Evolutionary conservation across 202 grass and related monocot genomes (phyloP).

Genomic region (Carex arenaria): DNA sequence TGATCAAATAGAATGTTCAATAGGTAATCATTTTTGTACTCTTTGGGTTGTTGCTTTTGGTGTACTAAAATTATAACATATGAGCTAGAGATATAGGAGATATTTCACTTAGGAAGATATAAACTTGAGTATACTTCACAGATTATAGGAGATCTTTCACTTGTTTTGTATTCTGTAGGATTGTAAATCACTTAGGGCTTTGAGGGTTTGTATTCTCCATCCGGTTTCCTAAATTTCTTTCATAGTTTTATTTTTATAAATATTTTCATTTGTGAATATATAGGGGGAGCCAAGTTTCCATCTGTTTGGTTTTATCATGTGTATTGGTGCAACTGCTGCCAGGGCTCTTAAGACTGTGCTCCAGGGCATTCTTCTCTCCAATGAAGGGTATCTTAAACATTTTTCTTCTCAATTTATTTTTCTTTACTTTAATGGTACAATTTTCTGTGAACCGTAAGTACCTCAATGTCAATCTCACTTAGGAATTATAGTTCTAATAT

Average conservation of each 20-base stretch:
- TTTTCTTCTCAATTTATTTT: not conserved
- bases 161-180: not conserved
- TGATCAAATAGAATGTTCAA: not conserved
- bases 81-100: not conserved
- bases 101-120: not conserved
- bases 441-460: not conserved
- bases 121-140: not conserved
- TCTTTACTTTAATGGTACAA: not conserved
- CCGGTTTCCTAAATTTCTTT: not conserved
- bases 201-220: not conserved
- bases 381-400: slow-evolving; percentile 60
- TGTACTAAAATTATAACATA: not conserved
- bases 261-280: slow-evolving; percentile 6
- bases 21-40: not conserved
- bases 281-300: slow-evolving; percentile 91
- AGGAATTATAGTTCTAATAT: not conserved
- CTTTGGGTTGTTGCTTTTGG: not conserved
- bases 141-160: not conserved
- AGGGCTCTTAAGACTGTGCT: slow-evolving; percentile 79
- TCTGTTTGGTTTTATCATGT: slow-evolving; percentile 87
- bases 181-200: not conserved
- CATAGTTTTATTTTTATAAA: not conserved
- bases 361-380: slow-evolving; percentile 80
- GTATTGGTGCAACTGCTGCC: slow-evolving; percentile 79
- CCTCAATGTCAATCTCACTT: not conserved